Conservation (phyloP, 2,329 filamentous ascomycete genomes). For the Fusarium metavorans region DNA sequence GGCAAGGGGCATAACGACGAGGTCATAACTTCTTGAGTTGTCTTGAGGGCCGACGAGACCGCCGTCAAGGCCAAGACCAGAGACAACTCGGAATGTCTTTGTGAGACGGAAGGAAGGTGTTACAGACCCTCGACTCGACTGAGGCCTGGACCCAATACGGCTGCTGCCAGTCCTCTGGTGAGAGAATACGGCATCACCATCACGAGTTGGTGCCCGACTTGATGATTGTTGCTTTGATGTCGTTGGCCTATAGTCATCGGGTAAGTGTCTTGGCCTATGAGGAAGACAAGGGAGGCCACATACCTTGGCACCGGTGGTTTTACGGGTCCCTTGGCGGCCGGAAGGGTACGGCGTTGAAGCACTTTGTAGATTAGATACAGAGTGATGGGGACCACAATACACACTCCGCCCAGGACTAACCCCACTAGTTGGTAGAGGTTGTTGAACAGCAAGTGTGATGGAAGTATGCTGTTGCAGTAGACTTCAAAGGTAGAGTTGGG, state of each 20-base stretch:
- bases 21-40: conserved; percentile 5
- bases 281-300: background rate
- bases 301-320: background rate
- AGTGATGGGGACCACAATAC: background rate
- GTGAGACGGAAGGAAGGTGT: background rate
- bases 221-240: background rate
- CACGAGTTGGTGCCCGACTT: background rate
- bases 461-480: background rate
- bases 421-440: background rate
- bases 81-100: background rate
- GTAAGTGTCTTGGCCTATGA: background rate
- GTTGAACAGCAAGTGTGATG: background rate
- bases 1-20: conserved; percentile 20
- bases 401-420: background rate
- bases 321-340: background rate
- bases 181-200: background rate
- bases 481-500: background rate
- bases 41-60: background rate
- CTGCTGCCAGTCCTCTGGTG: background rate
- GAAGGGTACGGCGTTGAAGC: background rate
- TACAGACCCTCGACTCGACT: background rate
- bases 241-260: background rate
- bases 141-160: background rate
- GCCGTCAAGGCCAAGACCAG: background rate
- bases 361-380: background rate